Evolutionary conservation across 2,329 filamentous ascomycete species (phyloP).

Genomic region (Scytalidium sp.): DNA sequence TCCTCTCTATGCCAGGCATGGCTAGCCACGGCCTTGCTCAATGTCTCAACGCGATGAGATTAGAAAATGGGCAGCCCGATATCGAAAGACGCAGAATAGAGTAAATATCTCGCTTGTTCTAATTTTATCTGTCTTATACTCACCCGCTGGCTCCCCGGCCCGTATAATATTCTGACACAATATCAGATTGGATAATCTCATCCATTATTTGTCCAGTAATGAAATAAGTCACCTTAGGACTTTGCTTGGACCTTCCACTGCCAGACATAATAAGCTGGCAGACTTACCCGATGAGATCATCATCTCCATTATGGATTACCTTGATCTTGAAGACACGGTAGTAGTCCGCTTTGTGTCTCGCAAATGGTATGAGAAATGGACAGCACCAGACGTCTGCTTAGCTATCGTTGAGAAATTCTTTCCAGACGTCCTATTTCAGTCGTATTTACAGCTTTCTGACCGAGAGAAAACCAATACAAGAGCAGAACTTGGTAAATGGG

Average conservation of each 20-base stretch:
- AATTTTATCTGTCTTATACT: neutral
- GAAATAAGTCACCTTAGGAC: slow-evolving; percentile 11
- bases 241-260: slow-evolving; percentile 7
- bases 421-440: neutral
- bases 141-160: neutral
- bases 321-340: slow-evolving; percentile 21
- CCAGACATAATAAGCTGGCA: slow-evolving; percentile 10
- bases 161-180: slow-evolving; percentile 3
- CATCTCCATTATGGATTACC: slow-evolving; percentile 10
- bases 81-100: slow-evolving; percentile 10
- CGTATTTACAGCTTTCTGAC: neutral
- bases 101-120: slow-evolving; percentile 11
- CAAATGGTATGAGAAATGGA: slow-evolving; percentile 18
- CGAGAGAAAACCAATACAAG: neutral
- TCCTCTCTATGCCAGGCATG: neutral
- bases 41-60: slow-evolving; percentile 9
- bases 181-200: slow-evolving; percentile 15
- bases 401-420: slow-evolving; percentile 3
- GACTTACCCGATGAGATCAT: slow-evolving; percentile 19
- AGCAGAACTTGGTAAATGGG: slow-evolving; percentile 3
- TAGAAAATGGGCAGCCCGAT: slow-evolving; percentile 12
- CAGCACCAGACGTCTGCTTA: slow-evolving; percentile 11
- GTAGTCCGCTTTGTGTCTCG: slow-evolving; percentile 17
- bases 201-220: slow-evolving; percentile 7
- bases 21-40: slow-evolving; percentile 2